Percentiles rank a stretch among this genome's conserved stretches.
These are phyloP conservation scores for Cercospora sp. DNA, from an alignment of 2,329 filamentous ascomycete genomes.

Conservation along the genomic window DNA sequence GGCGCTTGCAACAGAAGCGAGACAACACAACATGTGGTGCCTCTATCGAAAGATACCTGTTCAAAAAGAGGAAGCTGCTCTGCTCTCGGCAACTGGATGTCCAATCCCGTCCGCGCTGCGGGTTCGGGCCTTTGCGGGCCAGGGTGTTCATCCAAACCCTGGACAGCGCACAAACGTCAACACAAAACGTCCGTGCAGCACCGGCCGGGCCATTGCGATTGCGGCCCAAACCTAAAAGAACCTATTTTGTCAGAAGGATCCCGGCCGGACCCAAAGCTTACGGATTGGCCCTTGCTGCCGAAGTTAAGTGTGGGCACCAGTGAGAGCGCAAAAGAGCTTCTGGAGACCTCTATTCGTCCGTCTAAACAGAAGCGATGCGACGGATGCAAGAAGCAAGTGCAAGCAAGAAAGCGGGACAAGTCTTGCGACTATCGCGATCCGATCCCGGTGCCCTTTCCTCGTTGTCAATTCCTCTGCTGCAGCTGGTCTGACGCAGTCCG, in stretches of 20 bases:
- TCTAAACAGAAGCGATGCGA: background rate
- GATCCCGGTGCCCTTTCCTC: slow-evolving; percentile 2
- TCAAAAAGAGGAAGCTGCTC: background rate
- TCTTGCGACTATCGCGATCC: background rate
- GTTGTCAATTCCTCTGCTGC: slow-evolving; percentile 1
- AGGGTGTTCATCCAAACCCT: background rate
- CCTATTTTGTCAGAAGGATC: background rate
- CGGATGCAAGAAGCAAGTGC: background rate
- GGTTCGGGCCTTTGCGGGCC: slow-evolving; percentile 25
- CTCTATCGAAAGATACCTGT: background rate
- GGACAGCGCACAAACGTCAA: background rate
- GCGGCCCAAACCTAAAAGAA: slow-evolving; percentile 28
- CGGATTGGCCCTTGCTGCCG: slow-evolving; percentile 19
- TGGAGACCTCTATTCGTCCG: slow-evolving; percentile 19
- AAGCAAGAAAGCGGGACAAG: background rate
- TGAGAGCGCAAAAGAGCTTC: slow-evolving; percentile 19
- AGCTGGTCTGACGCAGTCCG: slow-evolving; percentile 12
- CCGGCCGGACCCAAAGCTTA: slow-evolving; percentile 11
- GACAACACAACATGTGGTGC: background rate
- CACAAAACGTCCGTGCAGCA: slow-evolving; percentile 11
- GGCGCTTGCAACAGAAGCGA: background rate
- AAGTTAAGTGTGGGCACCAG: slow-evolving; percentile 24
- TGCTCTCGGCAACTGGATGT: slow-evolving; percentile 19
- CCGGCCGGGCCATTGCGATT: slow-evolving; percentile 20
- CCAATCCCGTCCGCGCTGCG: slow-evolving; percentile 11